Evolutionary conservation across 331 rosid genomes (phyloP).

Genomic region (Prunus yedoensis): DNA sequence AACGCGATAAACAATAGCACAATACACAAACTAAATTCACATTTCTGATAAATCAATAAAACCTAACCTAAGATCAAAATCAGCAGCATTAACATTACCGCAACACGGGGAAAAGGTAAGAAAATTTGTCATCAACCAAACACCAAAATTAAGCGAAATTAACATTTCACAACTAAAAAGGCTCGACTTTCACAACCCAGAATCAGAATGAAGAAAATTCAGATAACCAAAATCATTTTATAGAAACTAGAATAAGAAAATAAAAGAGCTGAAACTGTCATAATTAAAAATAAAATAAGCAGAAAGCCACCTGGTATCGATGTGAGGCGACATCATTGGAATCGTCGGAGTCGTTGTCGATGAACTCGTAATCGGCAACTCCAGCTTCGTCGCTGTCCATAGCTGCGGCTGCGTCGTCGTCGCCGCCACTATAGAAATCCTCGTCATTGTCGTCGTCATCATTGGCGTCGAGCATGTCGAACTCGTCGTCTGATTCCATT

Average conservation of each 20-base stretch:
- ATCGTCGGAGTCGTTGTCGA: constrained; percentile 65
- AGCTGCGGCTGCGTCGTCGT: constrained; percentile 42
- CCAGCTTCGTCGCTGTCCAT: constrained; percentile 65
- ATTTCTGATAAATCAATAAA: not conserved
- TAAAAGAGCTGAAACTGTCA: not conserved
- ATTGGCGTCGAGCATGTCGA: constrained; percentile 59
- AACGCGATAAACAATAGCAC: not conserved
- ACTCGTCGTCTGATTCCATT: constrained; percentile 63
- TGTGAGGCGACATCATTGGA: constrained; percentile 47
- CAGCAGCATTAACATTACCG: not conserved
- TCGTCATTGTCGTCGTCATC: constrained; percentile 54
- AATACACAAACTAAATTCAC: not conserved
- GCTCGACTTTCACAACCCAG: constrained; percentile 1
- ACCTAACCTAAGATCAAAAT: constrained; percentile 1
- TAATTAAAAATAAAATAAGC: not conserved
- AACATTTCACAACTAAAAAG: not conserved
- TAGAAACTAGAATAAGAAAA: not conserved
- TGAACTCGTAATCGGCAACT: constrained; percentile 60
- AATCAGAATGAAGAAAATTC: not conserved
- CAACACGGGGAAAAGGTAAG: not conserved
- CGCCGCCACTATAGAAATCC: constrained; percentile 56
- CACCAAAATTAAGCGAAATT: not conserved
- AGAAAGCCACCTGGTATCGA: constrained; percentile 47
- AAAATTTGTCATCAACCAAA: not conserved
- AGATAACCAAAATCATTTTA: constrained; percentile 2